Evolutionary conservation across 2,329 filamentous ascomycete species (phyloP), one percentile per base, ranked within the genome.

Genomic region (Cytospora paraplurivora): DNA sequence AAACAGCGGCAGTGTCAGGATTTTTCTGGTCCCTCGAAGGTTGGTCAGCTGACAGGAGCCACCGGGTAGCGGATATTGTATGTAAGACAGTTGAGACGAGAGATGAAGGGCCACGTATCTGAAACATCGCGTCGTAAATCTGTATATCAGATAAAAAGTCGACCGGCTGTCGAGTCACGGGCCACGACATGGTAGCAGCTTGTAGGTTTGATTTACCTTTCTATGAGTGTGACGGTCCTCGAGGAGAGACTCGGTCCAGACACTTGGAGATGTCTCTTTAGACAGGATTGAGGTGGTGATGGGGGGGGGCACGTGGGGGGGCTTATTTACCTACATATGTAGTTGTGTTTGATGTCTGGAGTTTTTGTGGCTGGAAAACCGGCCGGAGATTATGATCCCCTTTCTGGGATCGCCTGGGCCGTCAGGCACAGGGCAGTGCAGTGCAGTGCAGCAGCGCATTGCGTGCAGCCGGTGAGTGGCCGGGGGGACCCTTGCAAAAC

Each of bases 71-170:
- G 19, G 19, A 49, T 47, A 32, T 38, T 55, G 58, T 41, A 47
- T 52, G 50, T 19, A 54, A 54, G 50, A 50, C 54, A 47, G 54
- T 54, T 55, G 59, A 56, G 32, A 53, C 51, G 55, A 61, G 54
- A 61, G 49, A 61, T 61, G 59, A 55, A 44, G 54, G 59, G 51
- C 38, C 41, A 52, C 54, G 41, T 55, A 61, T 61, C 51, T 61
- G 59, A 61, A 61, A 61, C 59, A 61, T 21, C 32, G 59, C 51
- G 32, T 55, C 55, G 59, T 55, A 47, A 35, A n/a, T 44, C 17
- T 7, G 35, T 13, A 44, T 19, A 15, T n/a, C 41, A 44, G 41
- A 44, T 44, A 37, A 49, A 49, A 52, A 49, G 34, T 37, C 35
- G 57, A 35, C 49, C 38, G 58, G 58, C 8, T 49, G 34, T 8